Evolutionary conservation across 2,329 filamentous ascomycete species (phyloP), one percentile per base, ranked within the genome.

Genomic region (Clarireedia monteithiana): DNA sequence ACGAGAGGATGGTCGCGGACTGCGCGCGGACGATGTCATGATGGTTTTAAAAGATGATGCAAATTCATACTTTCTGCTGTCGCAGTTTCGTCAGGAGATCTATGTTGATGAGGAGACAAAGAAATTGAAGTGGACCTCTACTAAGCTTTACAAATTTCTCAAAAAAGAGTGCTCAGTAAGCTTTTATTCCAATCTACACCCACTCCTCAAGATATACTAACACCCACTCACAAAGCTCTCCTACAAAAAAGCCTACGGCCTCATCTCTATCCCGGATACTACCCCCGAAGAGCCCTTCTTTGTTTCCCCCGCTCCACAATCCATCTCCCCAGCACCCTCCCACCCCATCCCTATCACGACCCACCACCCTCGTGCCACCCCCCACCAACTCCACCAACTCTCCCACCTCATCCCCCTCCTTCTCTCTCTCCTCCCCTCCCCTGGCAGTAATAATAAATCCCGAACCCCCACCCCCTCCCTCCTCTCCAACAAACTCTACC

Each of bases 61-160:
- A 3, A 55, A 55, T 55, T 38, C 53, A 14, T 55, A 50, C 4
- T 55, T 55, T 15, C 53, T 55, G 7, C 24, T 50, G 5, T 50
- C 53, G 2, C 36, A 38, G 5, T 55, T 55, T 50, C 30, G 53
- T 12, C 36, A 55, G 20, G 53, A 55, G 14, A 26, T 2, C 9
- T 55, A 23, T 30, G 53, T 50, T 23, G 46, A 55, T 12, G 17
- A 20, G 27, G 17, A 50, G 3, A 20, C 34, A 5, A 34, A 44
- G 46, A 17, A 3, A 2, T 40, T 55, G 20, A 50, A 14, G 20
- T 55, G 53, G 53, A 34, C 23, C 4, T 15, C 20, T 23, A 55
- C 53, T 15, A 27, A 50, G 10, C 27, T 55, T 3, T 50, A 50
- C n/a, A 50, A 44, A 23, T 23, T 55, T 23, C 26, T 55, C 4